Evolutionary conservation across 1,139 yeast species (phyloP).

Genomic region (Arxiozyma bovina): DNA sequence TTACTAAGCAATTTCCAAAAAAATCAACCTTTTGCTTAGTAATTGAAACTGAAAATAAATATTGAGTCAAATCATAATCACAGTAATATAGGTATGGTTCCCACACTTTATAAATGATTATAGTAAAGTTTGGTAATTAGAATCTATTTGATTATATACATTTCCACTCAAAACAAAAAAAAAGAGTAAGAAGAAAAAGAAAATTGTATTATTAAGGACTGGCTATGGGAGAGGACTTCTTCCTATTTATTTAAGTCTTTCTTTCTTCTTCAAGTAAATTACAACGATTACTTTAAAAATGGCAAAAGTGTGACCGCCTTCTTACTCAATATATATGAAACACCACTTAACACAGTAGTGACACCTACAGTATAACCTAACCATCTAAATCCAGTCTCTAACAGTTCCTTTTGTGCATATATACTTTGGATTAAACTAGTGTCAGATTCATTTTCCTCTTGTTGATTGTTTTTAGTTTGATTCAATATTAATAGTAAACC

Average conservation of each 20-base stretch:
- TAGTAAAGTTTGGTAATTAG: background rate
- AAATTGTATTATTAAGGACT: background rate
- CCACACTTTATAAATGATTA: background rate
- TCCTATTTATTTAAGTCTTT: no score
- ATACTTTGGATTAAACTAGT: background rate
- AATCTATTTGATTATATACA: background rate
- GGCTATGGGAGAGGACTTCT: background rate
- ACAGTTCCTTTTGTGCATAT: background rate
- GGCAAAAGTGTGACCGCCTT: slow-evolving; percentile 43
- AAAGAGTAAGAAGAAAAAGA: no score
- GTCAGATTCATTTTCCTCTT: background rate
- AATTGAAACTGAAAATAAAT: no score
- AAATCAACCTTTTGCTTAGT: background rate
- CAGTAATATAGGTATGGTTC: background rate
- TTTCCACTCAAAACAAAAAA: background rate
- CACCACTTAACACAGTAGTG: slow-evolving; percentile 74
- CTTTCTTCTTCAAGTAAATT: background rate
- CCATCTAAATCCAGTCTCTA: slow-evolving; percentile 19
- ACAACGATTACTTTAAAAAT: background rate
- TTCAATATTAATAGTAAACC: slow-evolving; percentile 41
- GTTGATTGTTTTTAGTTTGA: slow-evolving; percentile 4
- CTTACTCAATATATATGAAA: slow-evolving; percentile 61
- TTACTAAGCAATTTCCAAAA: background rate
- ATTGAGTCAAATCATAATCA: no score
- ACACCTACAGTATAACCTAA: slow-evolving; percentile 57